phyloP scores from a whole-genome alignment of 2,329 filamentous ascomycete species.

The Fusarium verticillioides region DNA sequence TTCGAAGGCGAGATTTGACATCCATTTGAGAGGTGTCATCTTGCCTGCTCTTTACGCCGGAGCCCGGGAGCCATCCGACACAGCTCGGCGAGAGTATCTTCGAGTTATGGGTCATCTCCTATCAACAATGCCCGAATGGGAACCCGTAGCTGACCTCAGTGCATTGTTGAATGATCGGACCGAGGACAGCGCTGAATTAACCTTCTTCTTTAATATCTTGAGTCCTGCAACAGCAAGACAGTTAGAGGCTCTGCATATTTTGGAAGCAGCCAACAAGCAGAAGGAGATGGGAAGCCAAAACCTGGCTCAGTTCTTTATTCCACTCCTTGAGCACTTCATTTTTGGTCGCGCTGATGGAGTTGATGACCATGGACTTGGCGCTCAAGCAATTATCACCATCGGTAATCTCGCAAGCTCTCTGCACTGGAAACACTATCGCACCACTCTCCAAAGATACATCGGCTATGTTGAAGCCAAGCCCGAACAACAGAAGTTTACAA shows the following conservation, averaged over 20 bases:
- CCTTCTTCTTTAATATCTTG: conserved; percentile 93
- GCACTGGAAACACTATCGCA: conserved; percentile 91
- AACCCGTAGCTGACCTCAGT: conserved; percentile 78
- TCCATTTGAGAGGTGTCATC: conserved; percentile 72
- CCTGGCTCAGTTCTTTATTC: conserved; percentile 87
- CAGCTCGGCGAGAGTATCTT: conserved; percentile 85
- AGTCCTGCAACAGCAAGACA: conserved; percentile 90
- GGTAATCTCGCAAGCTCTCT: conserved; percentile 78
- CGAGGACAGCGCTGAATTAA: conserved; percentile 72
- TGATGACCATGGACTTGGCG: conserved; percentile 87
- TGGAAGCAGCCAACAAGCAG: conserved; percentile 74
- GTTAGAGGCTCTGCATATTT: conserved; percentile 81
- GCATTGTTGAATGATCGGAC: conserved; percentile 70
- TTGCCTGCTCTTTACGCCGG: conserved; percentile 82
- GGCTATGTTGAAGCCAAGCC: conserved; percentile 83
- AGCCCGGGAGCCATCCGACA: conserved; percentile 81
- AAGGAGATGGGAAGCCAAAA: conserved; percentile 79
- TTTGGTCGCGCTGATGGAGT: conserved; percentile 78
- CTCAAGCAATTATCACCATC: conserved; percentile 86
- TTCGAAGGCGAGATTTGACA: conserved; percentile 59
- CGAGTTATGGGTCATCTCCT: conserved; percentile 83
- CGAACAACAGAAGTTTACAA: conserved; percentile 85
- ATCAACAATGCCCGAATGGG: conserved; percentile 74
- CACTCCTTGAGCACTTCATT: conserved; percentile 92
- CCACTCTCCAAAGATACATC: conserved; percentile 84